Evolutionary conservation across 805 yeast species (phyloP).

Genomic region (Cyberlindnera lachancei): DNA sequence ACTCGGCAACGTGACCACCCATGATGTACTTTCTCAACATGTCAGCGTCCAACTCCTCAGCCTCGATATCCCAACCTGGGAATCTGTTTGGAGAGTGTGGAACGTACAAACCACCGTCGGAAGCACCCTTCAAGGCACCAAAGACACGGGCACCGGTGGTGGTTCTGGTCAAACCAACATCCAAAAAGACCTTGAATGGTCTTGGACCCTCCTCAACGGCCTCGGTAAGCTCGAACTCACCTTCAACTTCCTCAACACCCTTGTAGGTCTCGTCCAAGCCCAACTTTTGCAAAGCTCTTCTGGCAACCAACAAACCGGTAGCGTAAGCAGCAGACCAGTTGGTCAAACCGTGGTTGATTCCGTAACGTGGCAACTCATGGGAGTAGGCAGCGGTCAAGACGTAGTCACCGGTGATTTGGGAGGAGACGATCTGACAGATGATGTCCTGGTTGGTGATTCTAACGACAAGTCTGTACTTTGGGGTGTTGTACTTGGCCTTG

Average conservation of each 20-base stretch:
- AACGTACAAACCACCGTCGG: conserved; percentile 98
- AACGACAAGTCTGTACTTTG: conserved; percentile 99
- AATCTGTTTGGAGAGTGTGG: conserved; percentile 99
- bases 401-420: conserved; percentile 94
- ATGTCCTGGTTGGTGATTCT: conserved; percentile 99
- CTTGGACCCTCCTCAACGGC: conserved; percentile 99
- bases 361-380: conserved; percentile 97
- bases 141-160: conserved; percentile 99
- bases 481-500: conserved; percentile 99
- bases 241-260: conserved; percentile 99
- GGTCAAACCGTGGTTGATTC: conserved; percentile 96
- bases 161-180: conserved; percentile 99
- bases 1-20: conserved; percentile 99
- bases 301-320: conserved; percentile 95
- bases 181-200: conserved; percentile 99
- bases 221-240: conserved; percentile 97
- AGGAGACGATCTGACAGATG: conserved; percentile 94
- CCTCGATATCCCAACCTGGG: conserved; percentile 99
- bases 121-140: conserved; percentile 99
- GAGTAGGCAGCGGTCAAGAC: conserved; percentile 98
- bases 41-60: conserved; percentile 97
- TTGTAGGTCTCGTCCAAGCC: conserved; percentile 96
- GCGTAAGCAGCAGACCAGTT: conserved; percentile 99
- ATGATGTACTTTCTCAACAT: conserved; percentile 97
- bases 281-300: conserved; percentile 97